A percentile compares a stretch with the other conserved stretches of the same genome.
phyloP scores from a whole-genome alignment of 163 green algal species.

The Volvox carteri region DNA sequence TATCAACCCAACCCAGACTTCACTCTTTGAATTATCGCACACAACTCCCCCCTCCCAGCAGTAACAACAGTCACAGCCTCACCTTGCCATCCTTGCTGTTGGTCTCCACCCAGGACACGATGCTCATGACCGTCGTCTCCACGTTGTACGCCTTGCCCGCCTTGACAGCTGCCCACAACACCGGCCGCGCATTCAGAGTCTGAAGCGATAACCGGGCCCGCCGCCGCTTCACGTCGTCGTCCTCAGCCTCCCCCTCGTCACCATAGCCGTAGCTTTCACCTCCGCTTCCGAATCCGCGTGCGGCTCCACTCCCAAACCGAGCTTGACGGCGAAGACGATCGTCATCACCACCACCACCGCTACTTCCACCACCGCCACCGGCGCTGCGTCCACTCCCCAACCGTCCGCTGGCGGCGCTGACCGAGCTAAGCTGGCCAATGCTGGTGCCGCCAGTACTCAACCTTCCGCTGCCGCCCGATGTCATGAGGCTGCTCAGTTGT shows the following conservation, averaged over 20 bases:
- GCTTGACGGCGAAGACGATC: too few relatives aligned
- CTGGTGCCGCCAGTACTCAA: not conserved
- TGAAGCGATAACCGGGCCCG: slow-evolving; percentile 9
- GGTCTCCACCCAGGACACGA: slow-evolving; percentile 25
- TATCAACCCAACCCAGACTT: too few relatives aligned
- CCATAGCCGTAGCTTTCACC: too few relatives aligned
- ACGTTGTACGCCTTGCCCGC: slow-evolving; percentile 42
- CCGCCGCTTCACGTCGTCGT: too few relatives aligned
- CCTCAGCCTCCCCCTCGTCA: not conserved
- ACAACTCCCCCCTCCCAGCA: too few relatives aligned
- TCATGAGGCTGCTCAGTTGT: not conserved
- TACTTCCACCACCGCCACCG: too few relatives aligned
- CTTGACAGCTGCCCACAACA: slow-evolving; percentile 31
- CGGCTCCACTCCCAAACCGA: too few relatives aligned
- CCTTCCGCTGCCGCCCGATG: not conserved
- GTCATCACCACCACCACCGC: too few relatives aligned
- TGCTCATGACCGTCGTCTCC: slow-evolving; percentile 27
- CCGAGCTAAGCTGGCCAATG: not conserved
- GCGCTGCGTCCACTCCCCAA: not conserved
- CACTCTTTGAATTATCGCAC: too few relatives aligned
- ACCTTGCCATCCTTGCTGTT: slow-evolving; percentile 34
- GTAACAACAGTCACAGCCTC: too few relatives aligned
- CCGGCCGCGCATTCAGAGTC: slow-evolving; percentile 18
- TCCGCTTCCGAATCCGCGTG: too few relatives aligned
- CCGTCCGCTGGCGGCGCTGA: too few relatives aligned